Evolutionary conservation across 257 asterid genomes (phyloP).

Genomic region (Solanum lycopersicoides): DNA sequence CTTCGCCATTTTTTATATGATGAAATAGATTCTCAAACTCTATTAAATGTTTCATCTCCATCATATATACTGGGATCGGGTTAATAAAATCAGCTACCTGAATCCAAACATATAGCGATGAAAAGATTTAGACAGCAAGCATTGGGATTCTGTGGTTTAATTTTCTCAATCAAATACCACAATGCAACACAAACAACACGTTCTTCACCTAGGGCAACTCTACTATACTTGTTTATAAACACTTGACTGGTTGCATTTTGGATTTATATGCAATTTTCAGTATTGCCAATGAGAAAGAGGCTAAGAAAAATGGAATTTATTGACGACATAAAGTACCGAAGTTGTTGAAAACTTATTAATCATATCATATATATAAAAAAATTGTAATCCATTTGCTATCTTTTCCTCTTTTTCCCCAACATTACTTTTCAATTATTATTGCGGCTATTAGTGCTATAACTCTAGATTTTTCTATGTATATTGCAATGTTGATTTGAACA

Average conservation of each 20-base stretch:
- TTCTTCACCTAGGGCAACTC: not conserved
- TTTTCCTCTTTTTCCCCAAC: not conserved
- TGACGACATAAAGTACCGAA: conserved; percentile 1
- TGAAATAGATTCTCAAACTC: not conserved
- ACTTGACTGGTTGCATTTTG: conserved; percentile 22
- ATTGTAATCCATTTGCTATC: not conserved
- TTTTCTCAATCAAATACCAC: not conserved
- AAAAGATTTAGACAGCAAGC: conserved; percentile 42
- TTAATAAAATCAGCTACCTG: not conserved
- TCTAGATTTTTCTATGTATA: not conserved
- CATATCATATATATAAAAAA: not conserved
- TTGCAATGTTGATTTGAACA: not conserved
- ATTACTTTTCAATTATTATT: not conserved
- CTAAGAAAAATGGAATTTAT: not conserved
- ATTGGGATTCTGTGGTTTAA: conserved; percentile 56
- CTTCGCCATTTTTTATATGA: conserved; percentile 20
- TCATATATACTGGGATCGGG: not conserved
- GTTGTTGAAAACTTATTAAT: not conserved
- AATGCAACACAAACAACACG: not conserved
- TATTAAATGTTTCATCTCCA: not conserved
- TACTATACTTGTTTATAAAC: not conserved
- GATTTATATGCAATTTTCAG: conserved; percentile 11
- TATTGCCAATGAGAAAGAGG: not conserved
- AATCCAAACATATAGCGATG: conserved; percentile 54
- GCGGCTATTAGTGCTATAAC: not conserved